Evolutionary conservation across 768 basidiomycete species (phyloP).

Genomic region (Termitomyces sp.): DNA sequence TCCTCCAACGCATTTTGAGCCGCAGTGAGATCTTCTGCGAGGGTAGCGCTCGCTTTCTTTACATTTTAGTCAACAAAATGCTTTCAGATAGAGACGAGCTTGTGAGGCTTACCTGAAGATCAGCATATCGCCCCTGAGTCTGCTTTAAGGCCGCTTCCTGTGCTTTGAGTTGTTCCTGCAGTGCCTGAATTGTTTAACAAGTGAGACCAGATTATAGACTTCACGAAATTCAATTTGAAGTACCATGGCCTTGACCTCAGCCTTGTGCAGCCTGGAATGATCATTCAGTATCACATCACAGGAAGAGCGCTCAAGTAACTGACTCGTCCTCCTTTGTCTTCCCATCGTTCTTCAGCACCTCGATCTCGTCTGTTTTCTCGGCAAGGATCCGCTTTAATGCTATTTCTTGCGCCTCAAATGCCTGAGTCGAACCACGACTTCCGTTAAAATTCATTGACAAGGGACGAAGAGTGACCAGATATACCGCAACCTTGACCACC

Average conservation of each 20-base stretch:
- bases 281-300: not conserved
- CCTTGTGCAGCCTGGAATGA: not conserved
- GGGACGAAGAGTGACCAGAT: not conserved
- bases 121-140: conserved; percentile 27
- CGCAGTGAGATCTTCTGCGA: conserved; percentile 29
- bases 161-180: conserved; percentile 32
- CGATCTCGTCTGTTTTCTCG: not conserved
- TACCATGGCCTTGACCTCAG: not conserved
- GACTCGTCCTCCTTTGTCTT: not conserved
- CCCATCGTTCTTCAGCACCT: not conserved
- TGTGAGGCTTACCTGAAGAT: conserved; percentile 9
- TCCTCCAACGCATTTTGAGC: conserved; percentile 26
- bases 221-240: not conserved
- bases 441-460: not conserved
- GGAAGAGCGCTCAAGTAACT: not conserved
- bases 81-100: not conserved
- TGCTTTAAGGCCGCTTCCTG: conserved; percentile 35
- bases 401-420: conserved; percentile 36
- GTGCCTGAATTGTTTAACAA: not conserved
- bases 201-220: not conserved
- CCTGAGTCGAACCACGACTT: not conserved
- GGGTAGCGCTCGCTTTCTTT: conserved; percentile 24
- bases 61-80: conserved; percentile 4
- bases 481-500: not conserved
- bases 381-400: conserved; percentile 26